Conservation (phyloP, 805 yeast genomes). For the Lipomyces sp. region DNA sequence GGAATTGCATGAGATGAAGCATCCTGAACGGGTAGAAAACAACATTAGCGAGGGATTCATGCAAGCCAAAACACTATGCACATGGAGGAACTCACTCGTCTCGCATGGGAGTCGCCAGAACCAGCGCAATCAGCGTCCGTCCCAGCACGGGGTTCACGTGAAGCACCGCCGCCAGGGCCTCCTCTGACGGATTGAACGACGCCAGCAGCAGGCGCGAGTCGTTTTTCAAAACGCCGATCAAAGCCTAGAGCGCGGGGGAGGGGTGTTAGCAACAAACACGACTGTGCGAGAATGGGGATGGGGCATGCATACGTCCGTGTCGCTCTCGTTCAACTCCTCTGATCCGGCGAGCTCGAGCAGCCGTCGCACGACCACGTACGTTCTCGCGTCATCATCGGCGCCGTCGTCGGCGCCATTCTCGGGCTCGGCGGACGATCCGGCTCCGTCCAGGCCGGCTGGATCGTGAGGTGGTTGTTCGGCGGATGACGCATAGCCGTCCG, state of each 20-base stretch:
- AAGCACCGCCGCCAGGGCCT: slow-evolving; percentile 16
- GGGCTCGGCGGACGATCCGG: background rate
- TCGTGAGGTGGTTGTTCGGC: too few species aligned
- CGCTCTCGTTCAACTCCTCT: slow-evolving; percentile 15
- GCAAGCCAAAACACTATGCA: too few species aligned
- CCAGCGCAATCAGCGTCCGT: slow-evolving; percentile 13
- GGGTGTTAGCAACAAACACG: background rate
- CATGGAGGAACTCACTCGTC: slow-evolving; percentile 10
- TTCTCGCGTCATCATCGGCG: background rate
- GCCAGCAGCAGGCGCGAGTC: slow-evolving; percentile 14
- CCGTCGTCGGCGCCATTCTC: background rate
- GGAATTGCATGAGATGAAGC: slow-evolving; percentile 15
- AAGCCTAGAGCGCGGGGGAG: background rate
- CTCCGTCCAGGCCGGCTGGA: background rate
- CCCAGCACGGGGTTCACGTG: slow-evolving; percentile 13
- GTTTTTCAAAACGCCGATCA: slow-evolving; percentile 3
- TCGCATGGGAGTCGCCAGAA: slow-evolving; percentile 14
- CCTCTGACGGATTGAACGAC: slow-evolving; percentile 16
- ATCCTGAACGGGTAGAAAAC: too few species aligned
- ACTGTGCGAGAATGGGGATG: background rate
- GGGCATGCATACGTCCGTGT: slow-evolving; percentile 8
- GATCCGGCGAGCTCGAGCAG: slow-evolving; percentile 4
- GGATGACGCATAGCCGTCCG: background rate
- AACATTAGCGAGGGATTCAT: too few species aligned
- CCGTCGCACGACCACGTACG: background rate